These are phyloP conservation scores for Rosa persica DNA, from an alignment of 306 rosid species.

Conservation along the genomic window DNA sequence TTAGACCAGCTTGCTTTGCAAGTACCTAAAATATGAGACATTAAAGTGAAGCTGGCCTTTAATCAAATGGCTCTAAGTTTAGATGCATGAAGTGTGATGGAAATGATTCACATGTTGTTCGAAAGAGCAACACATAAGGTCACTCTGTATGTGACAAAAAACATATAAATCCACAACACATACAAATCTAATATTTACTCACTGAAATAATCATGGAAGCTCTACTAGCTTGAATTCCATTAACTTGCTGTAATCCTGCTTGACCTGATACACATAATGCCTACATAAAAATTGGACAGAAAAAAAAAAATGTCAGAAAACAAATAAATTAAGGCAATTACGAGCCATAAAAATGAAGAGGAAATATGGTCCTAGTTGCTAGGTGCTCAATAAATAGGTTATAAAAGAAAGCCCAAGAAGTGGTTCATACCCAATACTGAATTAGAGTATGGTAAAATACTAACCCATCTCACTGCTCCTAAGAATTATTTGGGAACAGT, in stretches of 20 bases:
- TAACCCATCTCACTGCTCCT: background rate
- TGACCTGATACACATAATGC: slow-evolving; percentile 66
- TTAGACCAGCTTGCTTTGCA: slow-evolving; percentile 80
- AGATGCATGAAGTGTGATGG: background rate
- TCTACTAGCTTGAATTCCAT: slow-evolving; percentile 62
- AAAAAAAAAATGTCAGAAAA: background rate
- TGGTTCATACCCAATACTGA: background rate
- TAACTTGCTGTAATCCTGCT: slow-evolving; percentile 40
- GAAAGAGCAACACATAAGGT: background rate
- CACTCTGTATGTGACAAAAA: background rate
- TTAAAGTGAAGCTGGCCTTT: slow-evolving; percentile 17
- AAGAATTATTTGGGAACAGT: background rate
- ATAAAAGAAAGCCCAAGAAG: background rate
- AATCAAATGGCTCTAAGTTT: background rate
- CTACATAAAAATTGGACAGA: slow-evolving; percentile 35
- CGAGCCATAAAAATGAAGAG: background rate
- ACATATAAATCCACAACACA: background rate
- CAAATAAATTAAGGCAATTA: background rate
- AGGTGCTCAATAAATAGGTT: background rate
- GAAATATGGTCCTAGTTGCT: background rate
- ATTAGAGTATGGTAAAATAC: background rate
- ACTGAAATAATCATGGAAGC: slow-evolving; percentile 85
- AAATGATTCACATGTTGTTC: background rate
- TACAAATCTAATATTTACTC: slow-evolving; percentile 29
- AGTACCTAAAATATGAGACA: slow-evolving; percentile 63